These are phyloP conservation scores for Plectosphaerella cucumerina DNA, from an alignment of 2,329 filamentous ascomycete species.

Conservation along the genomic window DNA sequence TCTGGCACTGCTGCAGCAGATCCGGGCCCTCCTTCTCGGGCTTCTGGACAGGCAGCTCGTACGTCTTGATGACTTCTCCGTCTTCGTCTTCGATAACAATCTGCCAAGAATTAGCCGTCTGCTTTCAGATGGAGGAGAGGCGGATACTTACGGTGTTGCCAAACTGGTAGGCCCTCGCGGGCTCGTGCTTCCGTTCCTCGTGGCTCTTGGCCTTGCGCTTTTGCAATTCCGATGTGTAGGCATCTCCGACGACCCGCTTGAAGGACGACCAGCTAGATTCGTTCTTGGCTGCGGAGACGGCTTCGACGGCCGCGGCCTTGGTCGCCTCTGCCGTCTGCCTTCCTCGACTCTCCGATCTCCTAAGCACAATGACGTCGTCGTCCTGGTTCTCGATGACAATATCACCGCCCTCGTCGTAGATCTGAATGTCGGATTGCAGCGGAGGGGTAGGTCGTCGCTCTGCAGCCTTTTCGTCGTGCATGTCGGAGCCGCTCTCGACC, in stretches of 20 bases:
- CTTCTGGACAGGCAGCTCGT: slow-evolving; percentile 63
- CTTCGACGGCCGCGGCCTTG: neutral
- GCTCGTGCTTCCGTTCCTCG: slow-evolving; percentile 54
- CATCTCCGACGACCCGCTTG: slow-evolving; percentile 46
- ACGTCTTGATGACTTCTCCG: slow-evolving; percentile 81
- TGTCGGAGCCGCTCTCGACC: slow-evolving; percentile 7
- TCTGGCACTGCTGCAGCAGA: slow-evolving; percentile 40
- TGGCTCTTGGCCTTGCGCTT: slow-evolving; percentile 59
- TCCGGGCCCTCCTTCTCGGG: slow-evolving; percentile 28
- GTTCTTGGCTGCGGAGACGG: neutral
- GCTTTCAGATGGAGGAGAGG: neutral
- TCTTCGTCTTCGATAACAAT: slow-evolving; percentile 87
- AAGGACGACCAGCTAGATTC: slow-evolving; percentile 21
- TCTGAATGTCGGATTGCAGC: slow-evolving; percentile 45
- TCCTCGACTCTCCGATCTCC: slow-evolving; percentile 34
- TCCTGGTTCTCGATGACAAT: slow-evolving; percentile 81
- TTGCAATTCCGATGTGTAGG: slow-evolving; percentile 56
- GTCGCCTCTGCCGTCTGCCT: neutral
- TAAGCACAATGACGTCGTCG: slow-evolving; percentile 75
- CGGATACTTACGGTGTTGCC: slow-evolving; percentile 62
- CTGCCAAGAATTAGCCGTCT: slow-evolving; percentile 32
- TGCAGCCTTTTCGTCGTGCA: slow-evolving; percentile 6
- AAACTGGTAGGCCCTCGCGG: slow-evolving; percentile 80
- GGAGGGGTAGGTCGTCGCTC: slow-evolving; percentile 8
- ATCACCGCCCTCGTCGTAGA: slow-evolving; percentile 77